Base-by-base conservation (phyloP, 202 grass and related monocot species). In the Eragrostis tef region DNA sequence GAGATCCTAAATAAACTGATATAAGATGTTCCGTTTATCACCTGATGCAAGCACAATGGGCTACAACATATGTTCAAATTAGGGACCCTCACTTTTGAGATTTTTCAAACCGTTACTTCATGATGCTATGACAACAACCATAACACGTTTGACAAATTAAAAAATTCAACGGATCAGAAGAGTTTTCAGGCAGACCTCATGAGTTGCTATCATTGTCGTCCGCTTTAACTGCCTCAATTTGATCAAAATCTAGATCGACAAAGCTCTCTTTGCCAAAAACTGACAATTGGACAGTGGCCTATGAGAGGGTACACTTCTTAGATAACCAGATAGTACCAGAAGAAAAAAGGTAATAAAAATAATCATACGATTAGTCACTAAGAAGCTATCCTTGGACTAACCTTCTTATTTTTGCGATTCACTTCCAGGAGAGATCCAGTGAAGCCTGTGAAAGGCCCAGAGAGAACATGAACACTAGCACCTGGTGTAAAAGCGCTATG, bases 231-330 rank as follows among this genome's bases (percentile, higher is more conserved):
- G 36, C 48, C 82, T 93, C 90, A 75, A 95, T 90, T 91, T 95
- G 87, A 70, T 93, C 90, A 85, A 99, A 86, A 86, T 91, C 89
- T 54, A 99, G 53, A 88, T 99, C 92, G 39, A 95, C 80, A 81
- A 86, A 87, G 78, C 70, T 99, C 87, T 94, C 90, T 82, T 91
- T 95, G 16, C 96, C 96, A 87, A 99, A 95, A 77, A 99, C 77
- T 71, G 67, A n/a, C 51, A 95, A 56, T 34, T 87, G 82, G 26
- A 87, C 87, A 71, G 90, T 91, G 34, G 86, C 93, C 96, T 99
- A 87, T 75, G 58, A 74, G 62, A 75, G 75, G 17, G 49, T 46
- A 79, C 24, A 50, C 46, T 85, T 79, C 19, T 61, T 81, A 87
- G 74, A 84, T 29, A 75, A 86, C 51, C 52, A 81, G 77, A 71